A percentile compares a stretch with the other conserved stretches of the same genome.
phyloP scores from a whole-genome alignment of 2,329 filamentous ascomycete genomes.

The Colletotrichum cereale region DNA sequence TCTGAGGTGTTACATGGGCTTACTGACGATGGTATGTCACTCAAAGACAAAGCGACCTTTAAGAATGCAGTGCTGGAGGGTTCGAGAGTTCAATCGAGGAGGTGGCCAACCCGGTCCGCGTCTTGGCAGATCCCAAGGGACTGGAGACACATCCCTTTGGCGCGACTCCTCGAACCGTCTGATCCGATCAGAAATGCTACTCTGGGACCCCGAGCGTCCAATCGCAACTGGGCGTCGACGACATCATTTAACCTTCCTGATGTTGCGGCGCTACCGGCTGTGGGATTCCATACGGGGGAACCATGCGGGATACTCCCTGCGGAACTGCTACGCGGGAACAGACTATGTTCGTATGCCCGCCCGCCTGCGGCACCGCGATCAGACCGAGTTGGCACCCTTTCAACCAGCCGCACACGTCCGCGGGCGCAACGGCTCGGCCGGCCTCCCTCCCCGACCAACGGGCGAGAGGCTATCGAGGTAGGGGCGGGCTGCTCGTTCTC shows the following conservation, averaged over 20 bases:
- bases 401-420: background rate
- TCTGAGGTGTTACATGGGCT: background rate
- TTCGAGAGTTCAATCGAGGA: background rate
- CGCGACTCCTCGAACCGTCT: background rate
- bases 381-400: slow-evolving; percentile 2
- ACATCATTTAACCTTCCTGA: slow-evolving; percentile 13
- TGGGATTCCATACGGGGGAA: slow-evolving; percentile 14
- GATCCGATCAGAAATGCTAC: slow-evolving; percentile 7
- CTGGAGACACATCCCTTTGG: background rate
- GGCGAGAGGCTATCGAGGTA: background rate
- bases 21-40: background rate
- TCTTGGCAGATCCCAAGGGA: slow-evolving; percentile 1
- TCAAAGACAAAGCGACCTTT: background rate
- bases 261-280: background rate
- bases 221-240: slow-evolving; percentile 23
- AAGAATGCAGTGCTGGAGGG: background rate
- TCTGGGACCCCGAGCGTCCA: slow-evolving; percentile 9
- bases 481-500: slow-evolving; percentile 14
- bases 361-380: slow-evolving; percentile 16
- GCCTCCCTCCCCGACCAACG: background rate
- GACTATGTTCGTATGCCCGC: slow-evolving; percentile 19
- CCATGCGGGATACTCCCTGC: slow-evolving; percentile 6
- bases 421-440: slow-evolving; percentile 1
- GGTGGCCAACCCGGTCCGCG: background rate
- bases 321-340: slow-evolving; percentile 7